A percentile compares a stretch with the other conserved stretches of the same genome.
phyloP scores from a whole-genome alignment of 257 asterid genomes.

The Eustoma russellianum region DNA sequence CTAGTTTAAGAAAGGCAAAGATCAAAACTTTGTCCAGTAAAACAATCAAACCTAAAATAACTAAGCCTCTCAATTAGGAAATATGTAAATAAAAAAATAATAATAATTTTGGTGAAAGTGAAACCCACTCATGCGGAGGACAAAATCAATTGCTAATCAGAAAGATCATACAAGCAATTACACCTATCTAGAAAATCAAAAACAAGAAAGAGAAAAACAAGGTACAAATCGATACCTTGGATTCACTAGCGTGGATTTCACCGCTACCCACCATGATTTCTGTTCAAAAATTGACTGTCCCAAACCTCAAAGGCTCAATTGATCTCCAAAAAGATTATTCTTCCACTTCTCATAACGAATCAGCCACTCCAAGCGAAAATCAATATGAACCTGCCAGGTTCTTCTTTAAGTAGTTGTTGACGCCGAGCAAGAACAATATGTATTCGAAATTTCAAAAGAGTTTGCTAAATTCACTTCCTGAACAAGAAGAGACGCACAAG shows the following conservation, averaged over 20 bases:
- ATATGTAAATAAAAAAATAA: too few relatives aligned
- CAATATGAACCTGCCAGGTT: neutral
- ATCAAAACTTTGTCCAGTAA: too few relatives aligned
- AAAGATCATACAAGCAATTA: too few relatives aligned
- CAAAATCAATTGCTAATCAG: too few relatives aligned
- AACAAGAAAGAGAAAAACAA: neutral
- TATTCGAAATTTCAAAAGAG: neutral
- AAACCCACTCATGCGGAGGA: too few relatives aligned
- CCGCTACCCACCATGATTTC: constrained; percentile 35
- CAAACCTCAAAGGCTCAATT: constrained; percentile 11
- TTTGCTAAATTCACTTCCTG: constrained; percentile 6
- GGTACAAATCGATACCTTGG: constrained; percentile 13
- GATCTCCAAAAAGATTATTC: constrained; percentile 19
- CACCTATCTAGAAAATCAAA: too few relatives aligned
- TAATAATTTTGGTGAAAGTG: too few relatives aligned
- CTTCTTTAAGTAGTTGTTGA: too few relatives aligned
- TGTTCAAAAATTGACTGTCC: neutral
- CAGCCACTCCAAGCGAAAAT: constrained; percentile 2
- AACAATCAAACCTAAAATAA: too few relatives aligned
- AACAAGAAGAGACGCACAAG: constrained; percentile 30
- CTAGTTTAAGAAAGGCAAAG: too few relatives aligned
- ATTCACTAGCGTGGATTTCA: constrained; percentile 34
- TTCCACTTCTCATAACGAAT: constrained; percentile 21
- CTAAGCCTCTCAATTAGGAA: too few relatives aligned
- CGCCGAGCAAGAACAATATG: too few relatives aligned